phyloP scores from a whole-genome alignment of 2,329 filamentous ascomycete genomes.

The Domatiomyces catenatus region DNA sequence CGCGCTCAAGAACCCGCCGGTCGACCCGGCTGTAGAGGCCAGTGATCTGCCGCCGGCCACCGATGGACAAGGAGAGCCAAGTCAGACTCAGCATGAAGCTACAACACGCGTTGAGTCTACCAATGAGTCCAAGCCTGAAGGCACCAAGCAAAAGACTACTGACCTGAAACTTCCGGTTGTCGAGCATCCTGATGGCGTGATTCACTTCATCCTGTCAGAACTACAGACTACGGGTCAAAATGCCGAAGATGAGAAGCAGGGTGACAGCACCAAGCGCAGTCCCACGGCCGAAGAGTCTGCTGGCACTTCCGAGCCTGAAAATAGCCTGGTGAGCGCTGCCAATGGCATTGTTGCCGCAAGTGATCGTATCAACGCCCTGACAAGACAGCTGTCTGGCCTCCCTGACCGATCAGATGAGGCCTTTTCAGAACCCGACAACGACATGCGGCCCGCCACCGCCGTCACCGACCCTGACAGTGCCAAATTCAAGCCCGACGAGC shows the following conservation, averaged over 20 bases:
- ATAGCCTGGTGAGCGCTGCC: constrained; percentile 20
- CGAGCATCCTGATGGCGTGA: constrained; percentile 84
- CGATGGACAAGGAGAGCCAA: constrained; percentile 22
- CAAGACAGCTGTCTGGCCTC: background rate
- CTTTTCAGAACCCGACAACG: background rate
- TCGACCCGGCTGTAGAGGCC: constrained; percentile 32
- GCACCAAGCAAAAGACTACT: constrained; percentile 37
- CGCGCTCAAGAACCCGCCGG: constrained; percentile 28
- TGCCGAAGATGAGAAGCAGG: constrained; percentile 76
- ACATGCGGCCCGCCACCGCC: constrained; percentile 11
- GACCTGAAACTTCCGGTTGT: constrained; percentile 72
- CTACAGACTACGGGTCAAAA: constrained; percentile 60
- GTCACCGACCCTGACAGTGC: constrained; percentile 54
- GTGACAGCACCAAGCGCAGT: constrained; percentile 17
- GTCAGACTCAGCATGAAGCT: background rate
- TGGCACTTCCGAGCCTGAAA: constrained; percentile 35
- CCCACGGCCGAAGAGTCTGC: constrained; percentile 23
- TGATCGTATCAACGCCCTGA: background rate
- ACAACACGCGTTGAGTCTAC: constrained; percentile 15
- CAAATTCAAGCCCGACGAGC: constrained; percentile 76
- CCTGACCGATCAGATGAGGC: constrained; percentile 4
- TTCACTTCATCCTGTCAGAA: constrained; percentile 88
- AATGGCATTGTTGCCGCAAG: constrained; percentile 13
- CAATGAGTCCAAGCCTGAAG: constrained; percentile 7
- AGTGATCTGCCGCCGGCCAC: constrained; percentile 27